These are phyloP conservation scores for Parafenestella ontariensis DNA, from an alignment of 2,329 filamentous ascomycete genomes.

Conservation along the genomic window DNA sequence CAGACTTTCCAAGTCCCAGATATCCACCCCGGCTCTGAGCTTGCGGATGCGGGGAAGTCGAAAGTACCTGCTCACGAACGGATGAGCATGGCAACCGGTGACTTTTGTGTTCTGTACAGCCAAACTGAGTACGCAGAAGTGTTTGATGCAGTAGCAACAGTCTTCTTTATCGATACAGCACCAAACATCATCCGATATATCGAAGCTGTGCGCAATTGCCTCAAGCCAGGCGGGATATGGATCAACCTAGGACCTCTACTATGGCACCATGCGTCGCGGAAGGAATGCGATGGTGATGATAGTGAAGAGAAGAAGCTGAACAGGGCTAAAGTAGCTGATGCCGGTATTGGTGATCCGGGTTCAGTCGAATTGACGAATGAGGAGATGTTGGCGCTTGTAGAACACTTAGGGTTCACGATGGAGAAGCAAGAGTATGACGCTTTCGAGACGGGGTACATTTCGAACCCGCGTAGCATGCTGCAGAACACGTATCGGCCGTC, in stretches of 20 bases:
- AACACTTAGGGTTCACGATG: conserved; percentile 77
- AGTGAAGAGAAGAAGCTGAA: conserved; percentile 14
- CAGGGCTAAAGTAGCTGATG: conserved; percentile 26
- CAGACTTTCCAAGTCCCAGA: conserved; percentile 79
- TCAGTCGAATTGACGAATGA: conserved; percentile 90
- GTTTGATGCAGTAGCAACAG: conserved; percentile 85
- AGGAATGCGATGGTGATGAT: conserved; percentile 1
- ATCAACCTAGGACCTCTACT: conserved; percentile 90
- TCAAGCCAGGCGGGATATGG: conserved; percentile 79
- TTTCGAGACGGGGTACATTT: conserved; percentile 83
- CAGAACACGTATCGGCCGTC: conserved; percentile 80
- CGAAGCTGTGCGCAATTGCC: conserved; percentile 78
- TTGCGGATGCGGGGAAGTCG: conserved; percentile 33
- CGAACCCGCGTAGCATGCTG: conserved; percentile 84
- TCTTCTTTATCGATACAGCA: conserved; percentile 97
- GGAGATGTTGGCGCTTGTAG: conserved; percentile 80
- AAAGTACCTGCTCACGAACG: conserved; percentile 59
- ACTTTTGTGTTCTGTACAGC: conserved; percentile 88
- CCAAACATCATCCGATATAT: conserved; percentile 92
- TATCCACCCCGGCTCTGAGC: conserved; percentile 56
- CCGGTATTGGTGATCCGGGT: conserved; percentile 85
- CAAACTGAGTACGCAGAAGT: conserved; percentile 64
- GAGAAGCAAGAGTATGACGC: conserved; percentile 64
- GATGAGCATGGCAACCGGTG: conserved; percentile 93
- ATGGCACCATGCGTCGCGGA: conserved; percentile 90